A percentile compares a stretch with the other conserved stretches of the same genome.
Conservation (phyloP, 2,329 filamentous ascomycete species). For the Trichophyton schoenleinii region DNA sequence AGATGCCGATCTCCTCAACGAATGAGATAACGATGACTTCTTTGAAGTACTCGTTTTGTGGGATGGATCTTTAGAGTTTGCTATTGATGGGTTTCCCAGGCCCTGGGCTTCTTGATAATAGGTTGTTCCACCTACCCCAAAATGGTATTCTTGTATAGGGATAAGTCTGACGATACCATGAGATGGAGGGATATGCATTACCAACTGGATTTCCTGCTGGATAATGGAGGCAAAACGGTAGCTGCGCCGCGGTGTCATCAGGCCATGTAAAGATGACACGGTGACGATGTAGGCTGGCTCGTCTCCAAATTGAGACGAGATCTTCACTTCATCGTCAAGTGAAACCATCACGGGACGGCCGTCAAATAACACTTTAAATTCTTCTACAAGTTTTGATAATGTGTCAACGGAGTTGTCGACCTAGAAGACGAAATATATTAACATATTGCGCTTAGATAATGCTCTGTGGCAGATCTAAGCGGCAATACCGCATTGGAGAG, state of each 20-base stretch:
- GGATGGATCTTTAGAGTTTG: slow-evolving; percentile 28
- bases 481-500: background rate
- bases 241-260: slow-evolving; percentile 63
- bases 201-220: slow-evolving; percentile 60
- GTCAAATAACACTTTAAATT: background rate
- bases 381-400: background rate
- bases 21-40: background rate
- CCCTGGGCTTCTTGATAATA: slow-evolving; percentile 55
- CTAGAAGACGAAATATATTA: background rate
- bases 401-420: background rate
- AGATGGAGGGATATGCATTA: slow-evolving; percentile 51
- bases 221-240: slow-evolving; percentile 68
- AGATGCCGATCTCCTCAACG: background rate
- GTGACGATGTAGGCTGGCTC: slow-evolving; percentile 69
- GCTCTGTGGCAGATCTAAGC: background rate
- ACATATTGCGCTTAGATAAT: background rate
- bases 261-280: slow-evolving; percentile 55
- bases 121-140: slow-evolving; percentile 60
- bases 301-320: slow-evolving; percentile 57
- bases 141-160: slow-evolving; percentile 55
- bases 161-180: slow-evolving; percentile 64
- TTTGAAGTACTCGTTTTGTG: slow-evolving; percentile 25
- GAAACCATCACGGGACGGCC: slow-evolving; percentile 22
- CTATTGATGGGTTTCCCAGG: slow-evolving; percentile 33
- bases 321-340: slow-evolving; percentile 62